A percentile compares a stretch with the other conserved stretches of the same genome.
Evolutionary conservation across 495 filamentous ascomycete genomes (phyloP).

Genomic region (Hypoxylon rickii): DNA sequence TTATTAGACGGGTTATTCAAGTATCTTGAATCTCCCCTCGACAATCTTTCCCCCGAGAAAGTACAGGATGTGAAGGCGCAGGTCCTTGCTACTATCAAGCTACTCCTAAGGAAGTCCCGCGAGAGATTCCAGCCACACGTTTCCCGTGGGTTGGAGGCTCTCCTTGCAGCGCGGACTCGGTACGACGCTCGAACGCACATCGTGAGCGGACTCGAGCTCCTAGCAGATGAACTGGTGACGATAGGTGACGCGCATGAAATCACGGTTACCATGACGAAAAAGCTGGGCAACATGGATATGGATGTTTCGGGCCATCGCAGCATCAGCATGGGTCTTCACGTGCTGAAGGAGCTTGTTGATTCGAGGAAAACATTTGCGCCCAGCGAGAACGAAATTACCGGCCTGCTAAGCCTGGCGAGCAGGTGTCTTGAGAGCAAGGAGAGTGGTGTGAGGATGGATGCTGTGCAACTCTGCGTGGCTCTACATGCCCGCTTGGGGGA

Average conservation of each 20-base stretch:
- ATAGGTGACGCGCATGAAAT: slow-evolving; percentile 58
- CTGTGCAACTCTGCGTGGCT: slow-evolving; percentile 74
- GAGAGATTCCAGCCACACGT: slow-evolving; percentile 68
- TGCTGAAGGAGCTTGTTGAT: slow-evolving; percentile 59
- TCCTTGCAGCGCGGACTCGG: slow-evolving; percentile 69
- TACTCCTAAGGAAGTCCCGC: slow-evolving; percentile 70
- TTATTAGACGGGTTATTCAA: slow-evolving; percentile 74
- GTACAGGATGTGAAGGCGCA: slow-evolving; percentile 80
- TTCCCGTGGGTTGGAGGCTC: slow-evolving; percentile 64
- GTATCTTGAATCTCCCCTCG: slow-evolving; percentile 66
- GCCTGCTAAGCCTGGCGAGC: slow-evolving; percentile 60
- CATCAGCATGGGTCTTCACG: slow-evolving; percentile 64
- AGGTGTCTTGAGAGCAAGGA: slow-evolving; percentile 71
- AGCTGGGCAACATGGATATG: slow-evolving; percentile 44
- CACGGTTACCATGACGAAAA: slow-evolving; percentile 49
- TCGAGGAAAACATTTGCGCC: slow-evolving; percentile 46
- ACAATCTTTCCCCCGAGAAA: slow-evolving; percentile 55
- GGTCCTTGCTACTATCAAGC: slow-evolving; percentile 76
- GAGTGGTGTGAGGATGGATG: slow-evolving; percentile 77
- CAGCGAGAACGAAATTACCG: slow-evolving; percentile 47
- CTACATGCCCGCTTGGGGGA: slow-evolving; percentile 72
- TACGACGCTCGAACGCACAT: slow-evolving; percentile 59
- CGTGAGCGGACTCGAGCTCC: slow-evolving; percentile 58
- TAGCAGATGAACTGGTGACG: slow-evolving; percentile 55
- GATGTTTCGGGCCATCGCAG: slow-evolving; percentile 45